Evolutionary conservation across 169 alveolate species (phyloP), one percentile per base, ranked within the genome.

Genomic region (Babesia sp.): DNA sequence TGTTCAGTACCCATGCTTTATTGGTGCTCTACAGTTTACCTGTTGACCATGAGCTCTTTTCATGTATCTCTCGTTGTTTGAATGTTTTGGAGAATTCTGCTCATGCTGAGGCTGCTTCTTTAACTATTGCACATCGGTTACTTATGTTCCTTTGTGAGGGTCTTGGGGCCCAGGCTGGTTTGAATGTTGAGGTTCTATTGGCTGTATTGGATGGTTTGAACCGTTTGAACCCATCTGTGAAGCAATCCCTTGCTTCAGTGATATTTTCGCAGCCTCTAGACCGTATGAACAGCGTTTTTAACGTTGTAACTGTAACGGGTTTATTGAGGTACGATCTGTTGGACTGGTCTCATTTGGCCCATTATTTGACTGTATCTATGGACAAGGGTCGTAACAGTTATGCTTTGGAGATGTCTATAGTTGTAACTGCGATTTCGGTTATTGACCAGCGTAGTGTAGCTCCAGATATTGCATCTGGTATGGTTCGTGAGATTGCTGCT

Each of bases 331-430:
- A 79, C 41, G 61, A 59, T 39, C 61, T 79, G 20, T 53, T 79
- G 67, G 87, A 79, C 57, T 79, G 87, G 87, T 18, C 78, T 42
- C 81, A 79, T 31, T 69, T 79, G 58, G 56, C 63, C 36, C 87
- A 79, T 50, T 79, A 69, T 55, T 24, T 79, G 20, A 50, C 66
- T 6, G 64, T 79, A 18, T 68, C 87, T 5, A 79, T 79, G 87
- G 87, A 79, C 61, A 79, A 69, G 74, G 87, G 87, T 5, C 63
- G 66, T 31, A 79, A 79, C 71, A 44, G 33, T 26, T 70, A 79
- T 66, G 87, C 87, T 7, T 58, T 79, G 9, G 87, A 79, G 63
- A 70, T 79, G 87, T 51, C 87, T 1, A 79, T 79, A 6, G 87
- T 79, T 37, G 59, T 63, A 0, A 79, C 87, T 7, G 87, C 87